These are phyloP conservation scores for Selaginella moellendorffii DNA, from an alignment of 75 land plant genomes.

Conservation along the genomic window DNA sequence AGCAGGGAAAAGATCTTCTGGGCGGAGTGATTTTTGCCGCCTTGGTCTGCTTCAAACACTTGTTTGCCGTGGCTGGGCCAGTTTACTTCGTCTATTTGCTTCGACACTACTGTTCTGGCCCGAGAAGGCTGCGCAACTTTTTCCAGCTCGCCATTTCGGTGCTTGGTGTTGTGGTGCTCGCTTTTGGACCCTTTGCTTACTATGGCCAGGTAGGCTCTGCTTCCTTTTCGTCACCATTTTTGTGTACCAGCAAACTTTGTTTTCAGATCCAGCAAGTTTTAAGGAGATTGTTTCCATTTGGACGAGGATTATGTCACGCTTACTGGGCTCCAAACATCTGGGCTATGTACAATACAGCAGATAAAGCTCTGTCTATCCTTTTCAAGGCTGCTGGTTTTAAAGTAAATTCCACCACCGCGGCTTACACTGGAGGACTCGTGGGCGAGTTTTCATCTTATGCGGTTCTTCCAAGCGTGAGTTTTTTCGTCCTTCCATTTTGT, in stretches of 20 bases:
- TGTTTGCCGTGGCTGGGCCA: constrained; percentile 84
- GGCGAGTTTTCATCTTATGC: constrained; percentile 63
- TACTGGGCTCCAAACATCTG: constrained; percentile 98
- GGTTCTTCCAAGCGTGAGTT: constrained; percentile 56
- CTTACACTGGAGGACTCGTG: constrained; percentile 82
- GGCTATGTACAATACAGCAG: constrained; percentile 71
- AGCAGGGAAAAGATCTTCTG: constrained; percentile 56
- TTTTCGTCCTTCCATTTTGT: no score
- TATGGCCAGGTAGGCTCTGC: constrained; percentile 41
- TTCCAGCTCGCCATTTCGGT: constrained; percentile 45
- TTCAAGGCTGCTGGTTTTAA: constrained; percentile 39
- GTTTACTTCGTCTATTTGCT: constrained; percentile 80
- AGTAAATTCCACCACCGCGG: constrained; percentile 39
- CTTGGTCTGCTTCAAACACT: constrained; percentile 74
- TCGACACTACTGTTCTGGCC: constrained; percentile 51
- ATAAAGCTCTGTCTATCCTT: constrained; percentile 42
- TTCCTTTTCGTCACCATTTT: no score
- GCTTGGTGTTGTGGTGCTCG: constrained; percentile 30
- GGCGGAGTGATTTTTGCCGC: constrained; percentile 65
- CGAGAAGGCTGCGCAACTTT: constrained; percentile 21
- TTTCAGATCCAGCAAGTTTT: constrained; percentile 77
- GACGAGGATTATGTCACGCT: constrained; percentile 94
- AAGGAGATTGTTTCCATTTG: constrained; percentile 82
- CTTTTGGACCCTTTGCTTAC: constrained; percentile 72
- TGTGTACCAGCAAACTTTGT: no score